phyloP scores from a whole-genome alignment of 768 basidiomycete species.

The Lentinus brumalis region DNA sequence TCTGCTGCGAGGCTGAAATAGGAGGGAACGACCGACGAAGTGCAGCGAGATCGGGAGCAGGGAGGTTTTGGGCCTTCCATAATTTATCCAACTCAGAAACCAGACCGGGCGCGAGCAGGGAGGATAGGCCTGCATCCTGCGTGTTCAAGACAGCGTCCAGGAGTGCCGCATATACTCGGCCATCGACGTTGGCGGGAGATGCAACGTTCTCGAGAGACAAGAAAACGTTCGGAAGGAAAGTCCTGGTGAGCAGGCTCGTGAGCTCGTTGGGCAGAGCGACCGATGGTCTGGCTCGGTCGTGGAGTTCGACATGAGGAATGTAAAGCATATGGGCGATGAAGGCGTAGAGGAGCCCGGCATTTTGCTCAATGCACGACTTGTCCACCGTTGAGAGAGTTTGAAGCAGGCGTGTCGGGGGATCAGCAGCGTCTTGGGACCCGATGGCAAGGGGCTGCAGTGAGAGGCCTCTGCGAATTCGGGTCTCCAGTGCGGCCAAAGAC shows the following conservation, averaged over 20 bases:
- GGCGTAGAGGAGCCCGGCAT: constrained; percentile 33
- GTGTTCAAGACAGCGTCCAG: constrained; percentile 39
- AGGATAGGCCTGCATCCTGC: constrained; percentile 17
- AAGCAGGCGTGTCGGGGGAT: neutral
- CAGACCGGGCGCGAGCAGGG: constrained; percentile 34
- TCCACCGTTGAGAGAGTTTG: neutral
- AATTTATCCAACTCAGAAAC: constrained; percentile 25
- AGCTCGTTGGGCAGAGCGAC: constrained; percentile 26
- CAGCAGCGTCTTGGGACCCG: neutral
- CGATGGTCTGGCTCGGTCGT: constrained; percentile 40
- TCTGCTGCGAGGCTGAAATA: neutral
- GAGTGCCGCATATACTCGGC: constrained; percentile 50
- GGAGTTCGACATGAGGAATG: constrained; percentile 39
- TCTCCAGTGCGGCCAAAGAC: constrained; percentile 18
- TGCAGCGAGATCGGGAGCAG: constrained; percentile 28
- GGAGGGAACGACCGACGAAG: constrained; percentile 31
- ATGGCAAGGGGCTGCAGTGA: neutral
- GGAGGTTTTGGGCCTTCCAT: constrained; percentile 26
- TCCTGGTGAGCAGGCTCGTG: constrained; percentile 30
- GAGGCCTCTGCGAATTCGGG: neutral
- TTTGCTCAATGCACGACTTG: neutral
- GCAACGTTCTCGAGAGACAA: constrained; percentile 30
- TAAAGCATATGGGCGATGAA: constrained; percentile 43
- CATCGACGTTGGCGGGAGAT: constrained; percentile 48
- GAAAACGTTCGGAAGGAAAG: constrained; percentile 47